phyloP scores from a whole-genome alignment of 306 rosid genomes.

The Canavalia gladiata region DNA sequence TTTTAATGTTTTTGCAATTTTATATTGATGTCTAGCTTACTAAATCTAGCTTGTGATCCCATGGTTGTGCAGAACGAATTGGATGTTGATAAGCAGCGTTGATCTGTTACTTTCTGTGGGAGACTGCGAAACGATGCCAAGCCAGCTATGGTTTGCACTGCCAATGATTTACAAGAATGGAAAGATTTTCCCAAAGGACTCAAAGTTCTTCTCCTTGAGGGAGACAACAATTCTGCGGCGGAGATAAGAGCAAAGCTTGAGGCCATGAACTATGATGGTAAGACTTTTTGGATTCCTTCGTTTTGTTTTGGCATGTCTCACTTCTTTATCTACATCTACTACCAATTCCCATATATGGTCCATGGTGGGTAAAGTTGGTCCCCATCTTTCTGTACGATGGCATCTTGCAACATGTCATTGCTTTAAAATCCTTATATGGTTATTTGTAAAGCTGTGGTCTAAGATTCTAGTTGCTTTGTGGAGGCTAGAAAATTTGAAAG shows the following conservation, averaged over 20 bases:
- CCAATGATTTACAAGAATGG: slow-evolving; percentile 88
- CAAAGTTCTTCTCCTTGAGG: slow-evolving; percentile 86
- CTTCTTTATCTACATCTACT: slow-evolving; percentile 43
- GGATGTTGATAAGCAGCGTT: slow-evolving; percentile 51
- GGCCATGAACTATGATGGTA: slow-evolving; percentile 91
- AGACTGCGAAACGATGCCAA: slow-evolving; percentile 89
- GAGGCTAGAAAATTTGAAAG: slow-evolving; percentile 34
- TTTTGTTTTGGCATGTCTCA: slow-evolving; percentile 16
- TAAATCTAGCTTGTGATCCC: slow-evolving; percentile 48
- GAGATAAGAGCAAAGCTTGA: slow-evolving; percentile 84
- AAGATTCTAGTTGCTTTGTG: slow-evolving; percentile 41
- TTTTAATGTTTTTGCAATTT: not conserved
- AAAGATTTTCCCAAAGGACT: slow-evolving; percentile 94
- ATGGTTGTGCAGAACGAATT: slow-evolving; percentile 54
- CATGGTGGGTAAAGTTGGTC: slow-evolving; percentile 43
- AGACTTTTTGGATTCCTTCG: slow-evolving; percentile 38
- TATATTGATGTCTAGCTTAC: slow-evolving; percentile 23
- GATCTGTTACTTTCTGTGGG: slow-evolving; percentile 51
- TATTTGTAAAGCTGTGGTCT: slow-evolving; percentile 43
- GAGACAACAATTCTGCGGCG: slow-evolving; percentile 70
- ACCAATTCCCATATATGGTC: slow-evolving; percentile 39
- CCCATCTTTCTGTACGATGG: slow-evolving; percentile 42
- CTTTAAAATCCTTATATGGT: slow-evolving; percentile 36
- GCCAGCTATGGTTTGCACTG: slow-evolving; percentile 98
- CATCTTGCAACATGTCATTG: slow-evolving; percentile 45